Conservation (phyloP, 148 eudicot species). For the Gaultheria prostrata region DNA sequence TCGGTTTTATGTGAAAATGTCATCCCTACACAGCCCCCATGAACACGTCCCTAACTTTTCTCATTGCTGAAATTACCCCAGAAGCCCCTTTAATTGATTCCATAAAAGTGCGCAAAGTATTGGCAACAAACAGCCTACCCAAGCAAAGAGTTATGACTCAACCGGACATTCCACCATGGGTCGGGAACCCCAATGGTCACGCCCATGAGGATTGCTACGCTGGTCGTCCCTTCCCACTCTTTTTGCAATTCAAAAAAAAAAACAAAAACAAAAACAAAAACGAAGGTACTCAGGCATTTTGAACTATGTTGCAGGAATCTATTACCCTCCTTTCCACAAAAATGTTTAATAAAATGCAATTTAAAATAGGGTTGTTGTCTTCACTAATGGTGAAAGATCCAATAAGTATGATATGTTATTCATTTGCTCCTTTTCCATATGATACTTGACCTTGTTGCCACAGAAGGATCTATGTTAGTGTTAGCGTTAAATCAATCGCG, state of each 20-base stretch:
- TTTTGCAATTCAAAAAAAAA: too few relatives aligned
- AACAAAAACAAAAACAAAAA: too few relatives aligned
- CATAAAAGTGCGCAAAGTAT: neutral
- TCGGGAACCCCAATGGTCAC: too few relatives aligned
- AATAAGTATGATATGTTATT: neutral
- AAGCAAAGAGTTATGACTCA: too few relatives aligned
- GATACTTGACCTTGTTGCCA: neutral
- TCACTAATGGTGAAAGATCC: neutral
- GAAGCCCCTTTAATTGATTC: neutral
- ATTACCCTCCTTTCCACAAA: neutral
- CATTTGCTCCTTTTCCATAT: neutral
- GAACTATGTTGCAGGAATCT: neutral
- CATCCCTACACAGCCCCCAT: neutral
- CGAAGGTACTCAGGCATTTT: neutral
- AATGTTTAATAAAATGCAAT: neutral
- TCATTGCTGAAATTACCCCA: neutral
- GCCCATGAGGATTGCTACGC: too few relatives aligned
- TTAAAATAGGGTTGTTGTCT: neutral
- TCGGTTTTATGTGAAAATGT: neutral
- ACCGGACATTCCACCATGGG: too few relatives aligned
- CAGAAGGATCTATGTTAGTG: neutral
- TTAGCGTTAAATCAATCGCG: too few relatives aligned
- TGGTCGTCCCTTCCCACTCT: too few relatives aligned
- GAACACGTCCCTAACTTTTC: neutral
- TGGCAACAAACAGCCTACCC: neutral